phyloP scores from a whole-genome alignment of 352 stramenopile species.

The Salisapilia sapeloensis region DNA sequence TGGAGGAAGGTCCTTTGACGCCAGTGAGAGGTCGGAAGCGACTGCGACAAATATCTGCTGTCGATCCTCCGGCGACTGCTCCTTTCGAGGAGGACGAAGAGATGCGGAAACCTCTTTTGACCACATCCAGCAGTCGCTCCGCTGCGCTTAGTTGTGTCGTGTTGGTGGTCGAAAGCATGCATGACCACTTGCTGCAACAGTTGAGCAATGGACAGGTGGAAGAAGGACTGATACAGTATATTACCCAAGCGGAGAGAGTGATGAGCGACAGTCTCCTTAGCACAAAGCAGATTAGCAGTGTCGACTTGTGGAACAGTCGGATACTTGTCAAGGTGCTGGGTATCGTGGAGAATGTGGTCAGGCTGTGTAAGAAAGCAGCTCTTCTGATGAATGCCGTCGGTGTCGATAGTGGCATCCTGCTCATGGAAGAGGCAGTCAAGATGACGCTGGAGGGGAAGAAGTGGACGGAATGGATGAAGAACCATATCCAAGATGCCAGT shows the following conservation, averaged over 20 bases:
- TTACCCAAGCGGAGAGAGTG: too few species aligned
- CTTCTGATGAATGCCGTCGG: neutral
- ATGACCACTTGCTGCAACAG: slow-evolving; percentile 11
- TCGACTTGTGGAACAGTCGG: too few species aligned
- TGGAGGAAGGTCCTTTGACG: neutral
- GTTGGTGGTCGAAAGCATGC: slow-evolving; percentile 16
- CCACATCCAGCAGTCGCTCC: slow-evolving; percentile 16
- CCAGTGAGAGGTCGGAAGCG: slow-evolving; percentile 1
- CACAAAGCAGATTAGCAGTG: too few species aligned
- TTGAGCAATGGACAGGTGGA: slow-evolving; percentile 1
- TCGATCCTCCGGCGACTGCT: too few species aligned
- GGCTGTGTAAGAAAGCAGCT: slow-evolving; percentile 18
- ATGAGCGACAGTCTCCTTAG: too few species aligned
- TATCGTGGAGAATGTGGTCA: slow-evolving; percentile 18
- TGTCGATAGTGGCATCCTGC: neutral
- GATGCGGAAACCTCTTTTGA: slow-evolving; percentile 1
- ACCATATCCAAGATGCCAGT: neutral
- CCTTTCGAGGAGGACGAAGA: slow-evolving; percentile 1
- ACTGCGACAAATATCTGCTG: slow-evolving; percentile 1
- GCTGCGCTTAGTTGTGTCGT: slow-evolving; percentile 16
- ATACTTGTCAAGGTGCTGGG: too few species aligned
- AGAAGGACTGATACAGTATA: too few species aligned
- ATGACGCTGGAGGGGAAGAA: too few species aligned
- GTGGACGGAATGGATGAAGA: neutral
- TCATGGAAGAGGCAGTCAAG: too few species aligned